Conservation (phyloP, 1,139 yeast species). For the Saccharomyces hybrid region DNA sequence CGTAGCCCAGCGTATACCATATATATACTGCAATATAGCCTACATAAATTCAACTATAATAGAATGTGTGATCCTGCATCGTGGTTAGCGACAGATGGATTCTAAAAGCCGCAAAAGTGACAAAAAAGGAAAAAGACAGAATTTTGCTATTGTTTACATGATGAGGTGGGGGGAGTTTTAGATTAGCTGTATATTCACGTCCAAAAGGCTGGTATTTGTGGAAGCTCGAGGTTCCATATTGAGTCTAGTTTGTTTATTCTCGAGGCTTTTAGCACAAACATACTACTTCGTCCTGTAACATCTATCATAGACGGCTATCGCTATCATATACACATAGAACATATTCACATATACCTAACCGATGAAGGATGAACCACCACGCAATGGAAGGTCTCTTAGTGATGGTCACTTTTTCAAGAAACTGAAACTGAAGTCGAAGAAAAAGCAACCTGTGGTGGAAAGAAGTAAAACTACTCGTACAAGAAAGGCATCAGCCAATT, state of each 20-base stretch:
- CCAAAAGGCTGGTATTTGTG: background rate
- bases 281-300: background rate
- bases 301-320: background rate
- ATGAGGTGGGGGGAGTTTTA: background rate
- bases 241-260: background rate
- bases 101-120: background rate
- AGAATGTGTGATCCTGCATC: background rate
- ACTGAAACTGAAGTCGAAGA: conserved; percentile 9
- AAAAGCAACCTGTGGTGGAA: conserved; percentile 4
- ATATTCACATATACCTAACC: background rate
- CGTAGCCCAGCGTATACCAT: background rate
- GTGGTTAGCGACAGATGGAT: background rate
- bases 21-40: background rate
- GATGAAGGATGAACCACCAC: background rate
- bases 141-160: background rate
- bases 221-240: background rate
- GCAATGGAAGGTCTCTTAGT: conserved; percentile 10
- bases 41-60: background rate
- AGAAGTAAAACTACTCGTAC: conserved; percentile 3
- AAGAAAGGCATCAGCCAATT: background rate
- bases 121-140: background rate
- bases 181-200: background rate
- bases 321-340: background rate
- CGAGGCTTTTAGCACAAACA: background rate
- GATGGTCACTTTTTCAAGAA: conserved; percentile 14